Percentiles rank a stretch among this genome's conserved stretches.
phyloP scores from a whole-genome alignment of 2,329 filamentous ascomycete genomes.

The Aspergillus fumigatus region DNA sequence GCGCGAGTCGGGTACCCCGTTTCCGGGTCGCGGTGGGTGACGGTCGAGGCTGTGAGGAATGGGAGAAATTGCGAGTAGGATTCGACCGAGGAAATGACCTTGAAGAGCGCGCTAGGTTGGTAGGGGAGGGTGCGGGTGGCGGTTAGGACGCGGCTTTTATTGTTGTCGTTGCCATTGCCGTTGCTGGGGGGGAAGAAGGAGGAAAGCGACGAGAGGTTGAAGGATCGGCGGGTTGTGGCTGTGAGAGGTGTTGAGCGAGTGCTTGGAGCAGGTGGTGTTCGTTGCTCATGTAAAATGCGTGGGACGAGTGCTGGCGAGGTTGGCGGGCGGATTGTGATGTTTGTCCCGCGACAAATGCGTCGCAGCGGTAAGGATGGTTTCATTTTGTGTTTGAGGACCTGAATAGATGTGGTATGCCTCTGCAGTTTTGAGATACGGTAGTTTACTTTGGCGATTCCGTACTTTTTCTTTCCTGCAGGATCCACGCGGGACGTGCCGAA shows the following conservation, averaged over 20 bases:
- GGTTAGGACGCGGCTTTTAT: slow-evolving; percentile 60
- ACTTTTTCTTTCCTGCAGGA: background rate
- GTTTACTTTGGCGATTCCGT: background rate
- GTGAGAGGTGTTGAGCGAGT: slow-evolving; percentile 6
- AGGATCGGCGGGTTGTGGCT: slow-evolving; percentile 12
- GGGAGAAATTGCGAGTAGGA: slow-evolving; percentile 85
- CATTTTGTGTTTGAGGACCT: background rate
- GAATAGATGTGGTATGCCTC: background rate
- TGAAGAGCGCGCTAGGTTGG: slow-evolving; percentile 66
- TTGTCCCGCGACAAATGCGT: background rate
- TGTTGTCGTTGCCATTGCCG: slow-evolving; percentile 16
- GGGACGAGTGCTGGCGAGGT: background rate
- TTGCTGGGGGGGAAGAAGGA: slow-evolving; percentile 22
- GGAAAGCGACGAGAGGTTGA: slow-evolving; percentile 27
- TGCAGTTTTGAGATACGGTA: background rate
- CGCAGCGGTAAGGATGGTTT: slow-evolving; percentile 1
- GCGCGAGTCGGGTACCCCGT: slow-evolving; percentile 62
- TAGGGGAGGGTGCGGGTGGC: slow-evolving; percentile 76
- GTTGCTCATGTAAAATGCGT: slow-evolving; percentile 2
- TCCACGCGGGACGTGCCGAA: slow-evolving; percentile 5
- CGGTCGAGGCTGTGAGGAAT: slow-evolving; percentile 73
- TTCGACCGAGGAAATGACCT: slow-evolving; percentile 81
- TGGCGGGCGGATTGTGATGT: too few relatives aligned
- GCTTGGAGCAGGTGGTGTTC: slow-evolving; percentile 8
- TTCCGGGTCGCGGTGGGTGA: slow-evolving; percentile 65